Evolutionary conservation across 495 filamentous ascomycete species (phyloP).

Genomic region (Xylaria scruposa): DNA sequence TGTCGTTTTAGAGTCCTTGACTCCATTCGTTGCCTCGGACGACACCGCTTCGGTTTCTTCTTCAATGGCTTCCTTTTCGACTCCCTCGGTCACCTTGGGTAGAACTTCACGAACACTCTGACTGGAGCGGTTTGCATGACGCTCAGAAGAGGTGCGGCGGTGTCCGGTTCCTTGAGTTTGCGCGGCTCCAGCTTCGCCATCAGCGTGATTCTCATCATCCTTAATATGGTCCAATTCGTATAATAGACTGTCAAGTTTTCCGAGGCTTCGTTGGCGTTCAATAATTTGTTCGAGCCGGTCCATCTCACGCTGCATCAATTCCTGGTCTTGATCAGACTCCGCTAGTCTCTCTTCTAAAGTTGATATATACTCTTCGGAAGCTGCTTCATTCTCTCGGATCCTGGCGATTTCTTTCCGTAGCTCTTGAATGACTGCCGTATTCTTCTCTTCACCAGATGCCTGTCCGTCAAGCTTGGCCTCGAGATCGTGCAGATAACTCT

Average conservation of each 20-base stretch:
- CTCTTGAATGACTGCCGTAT: slow-evolving; percentile 80
- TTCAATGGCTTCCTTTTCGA: slow-evolving; percentile 45
- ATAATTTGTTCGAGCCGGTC: slow-evolving; percentile 93
- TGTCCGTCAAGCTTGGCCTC: slow-evolving; percentile 89
- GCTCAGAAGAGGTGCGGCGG: slow-evolving; percentile 52
- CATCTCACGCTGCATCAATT: slow-evolving; percentile 95
- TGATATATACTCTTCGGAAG: slow-evolving; percentile 94
- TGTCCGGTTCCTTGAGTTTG: slow-evolving; percentile 50
- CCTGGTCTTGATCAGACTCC: slow-evolving; percentile 93
- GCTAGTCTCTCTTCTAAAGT: slow-evolving; percentile 95
- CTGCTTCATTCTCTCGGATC: slow-evolving; percentile 87
- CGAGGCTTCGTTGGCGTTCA: slow-evolving; percentile 92
- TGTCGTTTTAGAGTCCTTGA: slow-evolving; percentile 7
- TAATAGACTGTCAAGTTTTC: slow-evolving; percentile 90
- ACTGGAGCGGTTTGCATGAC: slow-evolving; percentile 58
- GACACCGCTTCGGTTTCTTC: slow-evolving; percentile 33
- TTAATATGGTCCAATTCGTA: slow-evolving; percentile 87
- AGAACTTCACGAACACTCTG: slow-evolving; percentile 58
- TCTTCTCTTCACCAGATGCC: slow-evolving; percentile 91
- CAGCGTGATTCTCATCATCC: slow-evolving; percentile 56
- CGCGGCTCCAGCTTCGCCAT: slow-evolving; percentile 41
- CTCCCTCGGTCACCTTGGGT: slow-evolving; percentile 50
- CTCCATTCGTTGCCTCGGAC: slow-evolving; percentile 13
- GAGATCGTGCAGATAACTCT: slow-evolving; percentile 88
- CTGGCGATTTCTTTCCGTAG: slow-evolving; percentile 89